Percentiles rank a stretch among this genome's conserved stretches.
Evolutionary conservation across 805 yeast species (phyloP).

Genomic region (Kazachstania kunashirensis): DNA sequence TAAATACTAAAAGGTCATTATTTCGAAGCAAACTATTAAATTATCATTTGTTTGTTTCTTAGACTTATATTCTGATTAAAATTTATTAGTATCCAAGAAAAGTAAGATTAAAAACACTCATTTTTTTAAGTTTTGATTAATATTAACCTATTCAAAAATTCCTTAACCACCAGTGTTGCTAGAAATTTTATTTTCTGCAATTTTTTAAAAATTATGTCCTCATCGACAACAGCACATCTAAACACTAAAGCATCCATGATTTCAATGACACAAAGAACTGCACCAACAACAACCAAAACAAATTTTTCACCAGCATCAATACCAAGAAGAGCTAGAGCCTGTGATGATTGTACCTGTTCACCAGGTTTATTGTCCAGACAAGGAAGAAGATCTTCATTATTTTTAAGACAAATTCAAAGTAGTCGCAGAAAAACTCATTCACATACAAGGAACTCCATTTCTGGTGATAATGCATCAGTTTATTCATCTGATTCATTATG

Average conservation of each 20-base stretch:
- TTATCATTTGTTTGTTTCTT: no score
- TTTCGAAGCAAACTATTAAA: no score
- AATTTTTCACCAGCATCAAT: neutral
- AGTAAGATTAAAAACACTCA: no score
- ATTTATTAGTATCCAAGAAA: no score
- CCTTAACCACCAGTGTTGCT: no score
- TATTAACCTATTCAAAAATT: no score
- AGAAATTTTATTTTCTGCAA: no score
- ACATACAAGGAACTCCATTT: neutral
- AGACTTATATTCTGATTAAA: no score
- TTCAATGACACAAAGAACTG: conserved; percentile 1
- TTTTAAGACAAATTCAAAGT: conserved; percentile 27
- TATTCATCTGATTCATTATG: conserved; percentile 35
- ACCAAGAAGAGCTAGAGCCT: conserved; percentile 33
- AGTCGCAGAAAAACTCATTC: conserved; percentile 21
- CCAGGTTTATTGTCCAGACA: conserved; percentile 70
- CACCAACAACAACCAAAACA: conserved; percentile 1
- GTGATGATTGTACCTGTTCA: conserved; percentile 74
- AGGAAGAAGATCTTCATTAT: conserved; percentile 47
- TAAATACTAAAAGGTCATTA: no score
- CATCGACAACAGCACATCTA: conserved; percentile 3
- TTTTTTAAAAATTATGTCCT: no score
- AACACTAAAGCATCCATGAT: neutral
- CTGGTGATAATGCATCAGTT: conserved; percentile 23
- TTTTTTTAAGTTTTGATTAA: no score